These are phyloP conservation scores for Microbotryomycetes sp. DNA, from an alignment of 1,284 basidiomycete species.

Conservation along the genomic window DNA sequence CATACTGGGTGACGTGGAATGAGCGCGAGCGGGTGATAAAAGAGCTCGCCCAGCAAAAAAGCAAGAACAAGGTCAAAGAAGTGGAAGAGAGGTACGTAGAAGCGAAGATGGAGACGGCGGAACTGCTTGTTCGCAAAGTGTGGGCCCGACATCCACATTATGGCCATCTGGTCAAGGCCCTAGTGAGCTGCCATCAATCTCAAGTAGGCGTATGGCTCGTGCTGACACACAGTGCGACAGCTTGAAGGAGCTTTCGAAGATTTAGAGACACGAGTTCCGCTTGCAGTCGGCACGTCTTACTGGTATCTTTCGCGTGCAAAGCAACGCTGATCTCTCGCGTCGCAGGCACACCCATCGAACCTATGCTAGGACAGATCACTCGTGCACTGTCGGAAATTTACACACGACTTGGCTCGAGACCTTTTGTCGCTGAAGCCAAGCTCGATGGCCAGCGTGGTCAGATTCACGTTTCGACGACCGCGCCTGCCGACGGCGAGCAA, in stretches of 20 bases:
- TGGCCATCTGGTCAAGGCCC: constrained; percentile 61
- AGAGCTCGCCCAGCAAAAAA: background rate
- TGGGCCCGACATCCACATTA: constrained; percentile 87
- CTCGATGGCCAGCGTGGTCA: constrained; percentile 84
- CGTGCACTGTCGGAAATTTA: constrained; percentile 79
- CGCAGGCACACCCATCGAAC: constrained; percentile 46
- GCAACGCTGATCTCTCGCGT: background rate
- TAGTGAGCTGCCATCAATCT: constrained; percentile 38
- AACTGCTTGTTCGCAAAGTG: constrained; percentile 56
- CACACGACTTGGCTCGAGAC: constrained; percentile 53
- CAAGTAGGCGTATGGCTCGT: no score
- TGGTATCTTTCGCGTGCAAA: background rate
- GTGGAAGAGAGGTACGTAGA: constrained; percentile 37
- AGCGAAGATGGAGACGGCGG: constrained; percentile 36
- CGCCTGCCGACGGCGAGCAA: background rate
- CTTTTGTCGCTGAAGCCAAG: constrained; percentile 73
- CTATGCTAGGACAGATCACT: constrained; percentile 51
- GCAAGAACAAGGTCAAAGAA: constrained; percentile 7
- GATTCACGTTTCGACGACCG: constrained; percentile 53
- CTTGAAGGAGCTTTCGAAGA: constrained; percentile 48
- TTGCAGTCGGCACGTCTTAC: constrained; percentile 58
- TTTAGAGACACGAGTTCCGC: constrained; percentile 50
- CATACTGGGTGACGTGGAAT: constrained; percentile 1
- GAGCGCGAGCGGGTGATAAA: constrained; percentile 4
- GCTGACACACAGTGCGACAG: constrained; percentile 44